phyloP scores from a whole-genome alignment of 1,139 yeast genomes.

The Yamadazyma oceani region DNA sequence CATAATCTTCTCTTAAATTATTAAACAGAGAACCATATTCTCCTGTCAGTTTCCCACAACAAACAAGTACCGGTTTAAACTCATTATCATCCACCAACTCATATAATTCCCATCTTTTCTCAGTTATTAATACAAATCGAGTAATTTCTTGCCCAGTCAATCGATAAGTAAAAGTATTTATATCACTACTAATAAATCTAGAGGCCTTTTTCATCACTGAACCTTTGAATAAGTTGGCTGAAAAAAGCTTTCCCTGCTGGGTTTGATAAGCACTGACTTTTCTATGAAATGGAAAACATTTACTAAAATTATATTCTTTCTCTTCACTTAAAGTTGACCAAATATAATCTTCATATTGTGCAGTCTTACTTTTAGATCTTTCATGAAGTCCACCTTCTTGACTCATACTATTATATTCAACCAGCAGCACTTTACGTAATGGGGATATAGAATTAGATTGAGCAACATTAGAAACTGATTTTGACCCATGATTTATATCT shows the following conservation, averaged over 20 bases:
- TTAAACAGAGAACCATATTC: conserved; percentile 58
- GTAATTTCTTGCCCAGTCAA: conserved; percentile 48
- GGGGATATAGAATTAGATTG: conserved; percentile 19
- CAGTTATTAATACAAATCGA: conserved; percentile 62
- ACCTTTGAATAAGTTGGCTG: conserved; percentile 36
- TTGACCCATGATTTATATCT: not conserved
- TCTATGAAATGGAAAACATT: conserved; percentile 82
- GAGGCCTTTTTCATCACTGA: conserved; percentile 40
- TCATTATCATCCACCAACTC: conserved; percentile 29
- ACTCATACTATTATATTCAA: conserved; percentile 1
- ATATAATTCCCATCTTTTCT: conserved; percentile 73
- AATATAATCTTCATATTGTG: conserved; percentile 23
- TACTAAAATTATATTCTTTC: conserved; percentile 66
- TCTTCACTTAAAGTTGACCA: conserved; percentile 34
- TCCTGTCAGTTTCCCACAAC: conserved; percentile 69
- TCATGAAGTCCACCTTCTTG: conserved; percentile 2
- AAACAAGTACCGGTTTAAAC: conserved; percentile 54
- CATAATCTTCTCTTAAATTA: conserved; percentile 25
- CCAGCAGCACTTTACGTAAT: conserved; percentile 9
- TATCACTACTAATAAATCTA: conserved; percentile 57
- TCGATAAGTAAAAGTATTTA: conserved; percentile 45
- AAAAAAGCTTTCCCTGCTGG: conserved; percentile 53
- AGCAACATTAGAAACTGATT: not conserved
- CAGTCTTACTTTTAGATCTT: conserved; percentile 6
- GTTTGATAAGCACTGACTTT: conserved; percentile 65